Conservation (phyloP, 2,329 filamentous ascomycete species). For the Ophiostoma sp. region DNA sequence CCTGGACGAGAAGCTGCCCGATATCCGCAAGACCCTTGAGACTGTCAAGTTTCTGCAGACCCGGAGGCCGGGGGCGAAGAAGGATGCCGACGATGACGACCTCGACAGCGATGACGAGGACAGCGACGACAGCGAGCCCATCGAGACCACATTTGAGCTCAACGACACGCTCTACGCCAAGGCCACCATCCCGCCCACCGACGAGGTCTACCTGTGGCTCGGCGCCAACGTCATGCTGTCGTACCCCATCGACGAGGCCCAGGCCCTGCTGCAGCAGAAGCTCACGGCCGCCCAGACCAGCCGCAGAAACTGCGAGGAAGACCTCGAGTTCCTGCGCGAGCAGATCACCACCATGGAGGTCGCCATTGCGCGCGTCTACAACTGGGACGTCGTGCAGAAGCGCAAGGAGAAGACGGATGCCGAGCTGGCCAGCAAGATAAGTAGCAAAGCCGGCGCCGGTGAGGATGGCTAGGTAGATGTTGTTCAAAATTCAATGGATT, state of each 20-base stretch:
- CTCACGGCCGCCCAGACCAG: slow-evolving; percentile 72
- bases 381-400: slow-evolving; percentile 96
- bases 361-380: slow-evolving; percentile 93
- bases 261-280: slow-evolving; percentile 71
- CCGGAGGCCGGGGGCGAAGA: slow-evolving; percentile 15
- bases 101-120: slow-evolving; percentile 18
- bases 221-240: slow-evolving; percentile 97
- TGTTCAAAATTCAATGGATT: background rate
- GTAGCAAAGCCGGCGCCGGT: slow-evolving; percentile 34
- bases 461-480: background rate
- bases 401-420: slow-evolving; percentile 76
- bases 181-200: slow-evolving; percentile 71
- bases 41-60: slow-evolving; percentile 76
- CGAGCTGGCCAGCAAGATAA: slow-evolving; percentile 38
- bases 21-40: slow-evolving; percentile 93
- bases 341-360: slow-evolving; percentile 98
- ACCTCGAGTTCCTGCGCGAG: slow-evolving; percentile 89
- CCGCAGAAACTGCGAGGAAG: slow-evolving; percentile 86
- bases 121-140: slow-evolving; percentile 42
- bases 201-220: slow-evolving; percentile 97
- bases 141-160: slow-evolving; percentile 91
- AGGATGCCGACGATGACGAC: slow-evolving; percentile 2
- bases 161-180: slow-evolving; percentile 94
- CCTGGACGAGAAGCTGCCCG: slow-evolving; percentile 89
- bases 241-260: slow-evolving; percentile 85